Evolutionary conservation across 2,329 filamentous ascomycete genomes (phyloP).

Genomic region (Aphanocladium album): DNA sequence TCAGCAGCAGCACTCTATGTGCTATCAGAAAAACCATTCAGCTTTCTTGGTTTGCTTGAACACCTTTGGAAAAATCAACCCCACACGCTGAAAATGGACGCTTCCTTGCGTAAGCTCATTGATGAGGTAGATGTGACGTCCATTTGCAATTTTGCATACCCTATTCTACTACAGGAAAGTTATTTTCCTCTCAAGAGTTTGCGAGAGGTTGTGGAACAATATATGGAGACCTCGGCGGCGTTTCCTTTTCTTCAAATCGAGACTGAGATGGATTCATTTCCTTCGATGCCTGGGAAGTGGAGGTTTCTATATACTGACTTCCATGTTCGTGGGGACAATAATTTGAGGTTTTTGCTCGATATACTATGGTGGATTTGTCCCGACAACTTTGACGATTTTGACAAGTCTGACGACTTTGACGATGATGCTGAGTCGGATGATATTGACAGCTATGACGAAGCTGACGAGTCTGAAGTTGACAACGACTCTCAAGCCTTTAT

Average conservation of each 20-base stretch:
- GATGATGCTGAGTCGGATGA: too few species aligned
- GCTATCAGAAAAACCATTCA: background rate
- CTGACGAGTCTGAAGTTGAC: background rate
- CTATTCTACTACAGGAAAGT: background rate
- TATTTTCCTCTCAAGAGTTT: conserved; percentile 3
- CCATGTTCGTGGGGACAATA: conserved; percentile 2
- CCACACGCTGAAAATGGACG: background rate
- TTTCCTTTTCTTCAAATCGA: conserved; percentile 14
- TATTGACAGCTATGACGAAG: background rate
- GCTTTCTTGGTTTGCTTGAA: conserved; percentile 9
- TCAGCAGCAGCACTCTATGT: conserved; percentile 1
- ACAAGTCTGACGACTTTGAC: background rate
- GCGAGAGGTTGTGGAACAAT: background rate
- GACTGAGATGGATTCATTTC: background rate
- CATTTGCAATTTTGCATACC: background rate
- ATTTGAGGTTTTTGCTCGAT: conserved; percentile 6
- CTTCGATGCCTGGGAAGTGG: conserved; percentile 4
- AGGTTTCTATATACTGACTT: conserved; percentile 4
- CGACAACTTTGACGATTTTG: background rate
- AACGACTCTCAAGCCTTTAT: background rate
- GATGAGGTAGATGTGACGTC: background rate
- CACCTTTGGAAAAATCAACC: conserved; percentile 7
- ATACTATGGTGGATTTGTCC: background rate
- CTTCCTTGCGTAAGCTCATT: background rate
- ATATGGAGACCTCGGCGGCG: background rate